Percentiles rank a stretch among this genome's conserved stretches.
Evolutionary conservation across 129 eudicot species (phyloP).

Genomic region (Glebionis coronaria): DNA sequence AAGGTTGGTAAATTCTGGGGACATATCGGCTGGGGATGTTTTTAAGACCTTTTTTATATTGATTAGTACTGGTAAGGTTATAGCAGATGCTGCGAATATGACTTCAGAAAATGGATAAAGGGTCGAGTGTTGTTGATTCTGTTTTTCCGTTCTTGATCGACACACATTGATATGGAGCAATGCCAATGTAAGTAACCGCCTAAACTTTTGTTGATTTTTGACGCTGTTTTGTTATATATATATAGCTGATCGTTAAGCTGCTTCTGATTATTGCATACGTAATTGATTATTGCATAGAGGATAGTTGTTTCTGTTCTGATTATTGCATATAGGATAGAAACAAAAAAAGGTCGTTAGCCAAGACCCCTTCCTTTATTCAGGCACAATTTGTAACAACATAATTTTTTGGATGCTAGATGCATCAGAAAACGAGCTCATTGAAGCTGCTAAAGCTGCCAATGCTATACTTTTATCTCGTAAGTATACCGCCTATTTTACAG

Average conservation of each 20-base stretch:
- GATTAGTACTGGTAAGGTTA: slow-evolving; percentile 88
- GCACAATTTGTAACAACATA: slow-evolving; percentile 70
- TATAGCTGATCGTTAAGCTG: too few species aligned
- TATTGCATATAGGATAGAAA: slow-evolving; percentile 36
- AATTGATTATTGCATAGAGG: too few species aligned
- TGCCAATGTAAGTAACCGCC: slow-evolving; percentile 30
- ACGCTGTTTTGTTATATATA: background rate
- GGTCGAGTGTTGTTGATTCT: slow-evolving; percentile 76
- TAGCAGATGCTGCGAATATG: slow-evolving; percentile 98
- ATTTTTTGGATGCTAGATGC: slow-evolving; percentile 74
- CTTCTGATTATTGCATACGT: too few species aligned
- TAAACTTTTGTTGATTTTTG: background rate
- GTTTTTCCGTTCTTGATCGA: slow-evolving; percentile 76
- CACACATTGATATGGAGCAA: slow-evolving; percentile 51
- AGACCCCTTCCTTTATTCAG: slow-evolving; percentile 79
- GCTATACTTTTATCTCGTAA: slow-evolving; percentile 89
- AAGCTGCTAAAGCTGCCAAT: slow-evolving; percentile 89
- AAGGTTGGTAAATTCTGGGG: slow-evolving; percentile 34
- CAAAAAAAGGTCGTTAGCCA: slow-evolving; percentile 65
- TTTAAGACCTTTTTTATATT: slow-evolving; percentile 83
- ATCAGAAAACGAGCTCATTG: slow-evolving; percentile 68
- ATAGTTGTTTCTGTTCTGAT: too few species aligned
- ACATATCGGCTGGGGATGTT: slow-evolving; percentile 88
- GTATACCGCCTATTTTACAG: slow-evolving; percentile 76
- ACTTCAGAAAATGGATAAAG: slow-evolving; percentile 90